Percentiles rank a stretch among this genome's conserved stretches.
These are phyloP conservation scores for Kwoniella sp. DNA, from an alignment of 768 basidiomycete genomes.

Conservation along the genomic window DNA sequence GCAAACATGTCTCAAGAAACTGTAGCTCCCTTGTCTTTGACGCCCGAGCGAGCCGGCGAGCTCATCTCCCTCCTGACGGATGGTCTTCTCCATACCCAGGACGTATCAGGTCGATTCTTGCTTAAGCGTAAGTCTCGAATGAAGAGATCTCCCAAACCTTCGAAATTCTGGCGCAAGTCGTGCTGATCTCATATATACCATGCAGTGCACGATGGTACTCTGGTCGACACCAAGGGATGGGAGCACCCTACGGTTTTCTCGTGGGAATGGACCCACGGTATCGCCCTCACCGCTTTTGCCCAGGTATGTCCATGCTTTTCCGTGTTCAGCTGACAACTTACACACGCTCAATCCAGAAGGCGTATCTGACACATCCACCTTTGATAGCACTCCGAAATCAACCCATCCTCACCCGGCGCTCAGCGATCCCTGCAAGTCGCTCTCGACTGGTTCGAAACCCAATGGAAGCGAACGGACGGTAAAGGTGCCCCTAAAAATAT, in stretches of 20 bases:
- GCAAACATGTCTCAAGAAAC: conserved; percentile 19
- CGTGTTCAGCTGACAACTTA: neutral
- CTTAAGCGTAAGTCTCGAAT: conserved; percentile 55
- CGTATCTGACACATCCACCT: neutral
- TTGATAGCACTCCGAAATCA: conserved; percentile 47
- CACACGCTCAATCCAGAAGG: neutral
- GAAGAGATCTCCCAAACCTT: too few species aligned
- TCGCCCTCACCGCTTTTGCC: conserved; percentile 47
- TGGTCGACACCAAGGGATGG: conserved; percentile 66
- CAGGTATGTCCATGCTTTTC: conserved; percentile 34
- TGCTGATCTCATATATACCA: too few species aligned
- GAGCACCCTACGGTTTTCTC: conserved; percentile 54
- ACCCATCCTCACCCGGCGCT: conserved; percentile 27
- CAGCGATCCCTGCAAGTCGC: conserved; percentile 58
- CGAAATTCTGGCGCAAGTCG: too few species aligned
- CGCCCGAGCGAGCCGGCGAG: conserved; percentile 36
- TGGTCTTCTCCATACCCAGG: conserved; percentile 61
- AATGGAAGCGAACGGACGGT: conserved; percentile 57
- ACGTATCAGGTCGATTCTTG: conserved; percentile 62
- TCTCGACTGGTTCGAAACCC: conserved; percentile 61
- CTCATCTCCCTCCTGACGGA: conserved; percentile 50
- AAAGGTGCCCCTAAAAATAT: conserved; percentile 65
- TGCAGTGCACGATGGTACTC: conserved; percentile 60
- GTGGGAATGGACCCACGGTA: conserved; percentile 60
- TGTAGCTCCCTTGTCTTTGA: conserved; percentile 19